phyloP scores from a whole-genome alignment of 768 basidiomycete genomes.

The Coprinopsis marcescibilis region DNA sequence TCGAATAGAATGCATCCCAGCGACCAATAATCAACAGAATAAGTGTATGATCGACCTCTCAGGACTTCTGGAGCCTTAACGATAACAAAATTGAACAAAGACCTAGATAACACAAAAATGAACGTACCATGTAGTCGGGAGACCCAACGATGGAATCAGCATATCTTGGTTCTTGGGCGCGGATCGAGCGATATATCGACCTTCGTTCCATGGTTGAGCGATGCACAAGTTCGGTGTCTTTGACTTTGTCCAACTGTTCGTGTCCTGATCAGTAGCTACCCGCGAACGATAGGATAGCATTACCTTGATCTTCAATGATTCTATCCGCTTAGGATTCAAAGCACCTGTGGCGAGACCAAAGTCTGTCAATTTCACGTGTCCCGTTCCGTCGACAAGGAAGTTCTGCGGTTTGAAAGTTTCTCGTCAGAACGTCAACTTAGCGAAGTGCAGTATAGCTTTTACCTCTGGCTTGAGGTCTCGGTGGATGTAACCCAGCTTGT shows the following conservation, averaged over 20 bases:
- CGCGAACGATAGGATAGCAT: slow-evolving; percentile 9
- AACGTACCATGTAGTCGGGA: slow-evolving; percentile 89
- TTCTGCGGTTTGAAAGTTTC: too few species aligned
- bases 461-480: slow-evolving; percentile 98
- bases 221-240: slow-evolving; percentile 84
- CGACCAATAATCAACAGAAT: slow-evolving; percentile 97
- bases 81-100: not conserved
- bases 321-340: slow-evolving; percentile 89
- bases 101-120: not conserved
- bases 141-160: slow-evolving; percentile 98
- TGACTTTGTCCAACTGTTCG: slow-evolving; percentile 86
- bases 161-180: slow-evolving; percentile 85
- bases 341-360: slow-evolving; percentile 97
- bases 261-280: not conserved
- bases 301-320: slow-evolving; percentile 90
- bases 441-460: too few species aligned
- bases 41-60: slow-evolving; percentile 90
- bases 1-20: slow-evolving; percentile 98
- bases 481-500: slow-evolving; percentile 97
- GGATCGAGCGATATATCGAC: slow-evolving; percentile 89
- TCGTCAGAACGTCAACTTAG: too few species aligned
- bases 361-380: slow-evolving; percentile 97
- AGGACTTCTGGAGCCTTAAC: slow-evolving; percentile 77
- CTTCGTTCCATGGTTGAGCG: slow-evolving; percentile 92
- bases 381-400: slow-evolving; percentile 91